Base-by-base conservation (phyloP, 495 filamentous ascomycete genomes). In the Diplogelasinospora grovesii region DNA sequence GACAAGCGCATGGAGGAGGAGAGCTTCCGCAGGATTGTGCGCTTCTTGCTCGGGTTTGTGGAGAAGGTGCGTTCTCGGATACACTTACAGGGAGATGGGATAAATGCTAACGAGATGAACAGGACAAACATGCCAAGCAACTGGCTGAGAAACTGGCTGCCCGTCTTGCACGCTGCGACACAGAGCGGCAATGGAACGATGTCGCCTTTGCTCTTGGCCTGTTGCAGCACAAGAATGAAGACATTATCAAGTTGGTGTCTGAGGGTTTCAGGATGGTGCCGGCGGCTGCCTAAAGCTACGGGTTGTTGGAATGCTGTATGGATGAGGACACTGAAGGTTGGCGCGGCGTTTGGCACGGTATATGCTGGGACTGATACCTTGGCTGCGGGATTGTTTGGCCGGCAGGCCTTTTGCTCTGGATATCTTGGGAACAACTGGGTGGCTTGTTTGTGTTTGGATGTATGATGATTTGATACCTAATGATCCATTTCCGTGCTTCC, bases 51-150 rank as follows among this genome's bases (percentile, higher is more conserved):
- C 28, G 85, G 85, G 1, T 97, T 99, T 55, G 84, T 99, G 41
- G 93, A 99, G 57, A 99, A 97, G 83, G 89, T 94, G 67, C 58
- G 66, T 49, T 30, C 32, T 13, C 2, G 8, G 4, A 22, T 22
- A 36, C 24, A 6, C 3, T 36, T 11, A 3, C 11, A 7, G n/a
- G 22, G 23, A 3, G 11, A 16, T 10, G 27, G n/a, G 15, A 8
- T 36, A 8, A 24, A 15, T 37, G 28, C 48, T 55, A 36, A 54
- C 29, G 3, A 34, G 13, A n/a, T 39, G 20, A 15, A 25, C 42
- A 95, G 89, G 93, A 99, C 60, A 97, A 95, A 68, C 92, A 99
- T 60, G 89, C 93, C 28, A 94, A 93, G 49, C 90, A 97, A 61
- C 76, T 99, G 8, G 82, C 93, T 0, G 82, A 89, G 37, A 99